Conservation (phyloP, 2,329 filamentous ascomycete genomes). For the Sordariomycetes sp. region DNA sequence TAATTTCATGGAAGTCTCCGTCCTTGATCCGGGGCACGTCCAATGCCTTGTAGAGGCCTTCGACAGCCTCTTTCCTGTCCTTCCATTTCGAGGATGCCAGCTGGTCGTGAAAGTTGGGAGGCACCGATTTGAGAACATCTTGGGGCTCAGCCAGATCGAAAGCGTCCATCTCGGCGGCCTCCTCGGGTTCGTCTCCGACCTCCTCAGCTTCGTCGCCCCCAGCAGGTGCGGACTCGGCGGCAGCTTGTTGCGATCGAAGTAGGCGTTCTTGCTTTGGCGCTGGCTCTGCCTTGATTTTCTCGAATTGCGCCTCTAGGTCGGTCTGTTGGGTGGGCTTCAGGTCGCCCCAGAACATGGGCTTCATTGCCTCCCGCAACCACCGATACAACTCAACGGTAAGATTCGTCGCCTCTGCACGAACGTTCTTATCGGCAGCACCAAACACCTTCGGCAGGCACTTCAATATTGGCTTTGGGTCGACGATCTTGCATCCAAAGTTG, state of each 20-base stretch:
- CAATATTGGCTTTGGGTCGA: constrained; percentile 85
- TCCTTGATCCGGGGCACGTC: constrained; percentile 92
- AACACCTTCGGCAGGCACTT: constrained; percentile 86
- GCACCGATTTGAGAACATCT: constrained; percentile 74
- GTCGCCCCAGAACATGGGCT: constrained; percentile 94
- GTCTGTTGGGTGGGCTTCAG: constrained; percentile 91
- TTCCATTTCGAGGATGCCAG: constrained; percentile 95
- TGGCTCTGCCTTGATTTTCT: constrained; percentile 81
- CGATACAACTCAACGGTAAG: constrained; percentile 90
- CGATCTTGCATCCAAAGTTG: constrained; percentile 88
- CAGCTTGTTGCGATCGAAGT: constrained; percentile 81
- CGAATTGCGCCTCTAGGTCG: constrained; percentile 89
- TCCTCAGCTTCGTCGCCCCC: constrained; percentile 49
- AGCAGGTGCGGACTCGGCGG: constrained; percentile 59
- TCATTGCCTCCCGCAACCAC: constrained; percentile 97
- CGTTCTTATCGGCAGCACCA: constrained; percentile 95
- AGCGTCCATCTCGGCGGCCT: constrained; percentile 60
- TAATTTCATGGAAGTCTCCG: constrained; percentile 76
- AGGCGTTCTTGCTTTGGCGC: constrained; percentile 84
- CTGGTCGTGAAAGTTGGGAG: constrained; percentile 73
- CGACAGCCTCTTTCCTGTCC: constrained; percentile 88
- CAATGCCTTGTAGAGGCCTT: constrained; percentile 65
- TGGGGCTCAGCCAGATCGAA: constrained; percentile 81
- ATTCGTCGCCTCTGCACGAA: constrained; percentile 86
- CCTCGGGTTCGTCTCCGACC: constrained; percentile 39